These are phyloP conservation scores for Talaromyces pinophilus DNA, from an alignment of 2,329 filamentous ascomycete genomes.

Conservation along the genomic window DNA sequence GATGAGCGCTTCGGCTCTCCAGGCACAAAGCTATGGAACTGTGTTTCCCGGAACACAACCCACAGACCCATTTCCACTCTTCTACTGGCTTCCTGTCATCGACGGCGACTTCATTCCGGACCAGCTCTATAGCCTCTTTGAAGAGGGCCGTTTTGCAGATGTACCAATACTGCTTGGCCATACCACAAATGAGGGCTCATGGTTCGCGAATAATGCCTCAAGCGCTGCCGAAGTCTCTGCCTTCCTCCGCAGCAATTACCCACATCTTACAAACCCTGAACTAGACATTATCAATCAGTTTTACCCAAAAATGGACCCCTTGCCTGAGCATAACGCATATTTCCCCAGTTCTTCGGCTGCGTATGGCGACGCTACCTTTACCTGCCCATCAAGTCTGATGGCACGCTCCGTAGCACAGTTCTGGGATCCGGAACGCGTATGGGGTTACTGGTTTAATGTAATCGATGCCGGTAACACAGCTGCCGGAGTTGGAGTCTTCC, in stretches of 20 bases:
- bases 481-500: conserved; percentile 63
- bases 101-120: conserved; percentile 55
- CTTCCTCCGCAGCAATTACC: conserved; percentile 62
- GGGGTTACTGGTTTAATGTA: conserved; percentile 71
- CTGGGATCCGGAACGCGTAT: conserved; percentile 51
- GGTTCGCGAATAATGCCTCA: conserved; percentile 52
- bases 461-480: conserved; percentile 55
- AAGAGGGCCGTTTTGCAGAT: conserved; percentile 51
- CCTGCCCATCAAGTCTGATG: conserved; percentile 49
- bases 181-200: conserved; percentile 66
- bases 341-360: conserved; percentile 45
- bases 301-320: conserved; percentile 51
- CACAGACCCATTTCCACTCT: conserved; percentile 50
- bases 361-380: conserved; percentile 54
- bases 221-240: conserved; percentile 53
- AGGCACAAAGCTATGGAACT: conserved; percentile 48
- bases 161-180: conserved; percentile 59
- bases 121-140: conserved; percentile 52
- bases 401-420: conserved; percentile 51
- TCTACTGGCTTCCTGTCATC: conserved; percentile 55
- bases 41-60: conserved; percentile 46
- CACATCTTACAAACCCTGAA: conserved; percentile 54
- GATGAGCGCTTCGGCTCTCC: conserved; percentile 48
- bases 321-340: conserved; percentile 37
- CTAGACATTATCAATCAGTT: conserved; percentile 60